phyloP scores from a whole-genome alignment of 257 asterid species.

The Solanum etuberosum region DNA sequence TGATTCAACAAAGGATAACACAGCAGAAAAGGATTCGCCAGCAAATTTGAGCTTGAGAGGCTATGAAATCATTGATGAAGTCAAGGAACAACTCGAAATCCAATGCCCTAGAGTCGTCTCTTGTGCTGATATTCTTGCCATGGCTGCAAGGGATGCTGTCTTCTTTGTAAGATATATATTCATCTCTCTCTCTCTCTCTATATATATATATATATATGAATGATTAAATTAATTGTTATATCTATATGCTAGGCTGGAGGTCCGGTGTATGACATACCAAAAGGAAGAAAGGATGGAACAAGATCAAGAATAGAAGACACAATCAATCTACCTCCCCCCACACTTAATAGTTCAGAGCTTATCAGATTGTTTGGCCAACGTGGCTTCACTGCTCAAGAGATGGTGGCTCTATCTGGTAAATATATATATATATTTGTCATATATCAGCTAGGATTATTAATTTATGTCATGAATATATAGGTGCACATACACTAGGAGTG shows the following conservation, averaged over 20 bases:
- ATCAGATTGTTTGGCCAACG: constrained; percentile 49
- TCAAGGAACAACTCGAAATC: constrained; percentile 49
- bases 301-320: constrained; percentile 83
- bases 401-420: constrained; percentile 84
- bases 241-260: constrained; percentile 55
- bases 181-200: too few relatives aligned
- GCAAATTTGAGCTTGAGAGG: constrained; percentile 86
- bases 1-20: constrained; percentile 70
- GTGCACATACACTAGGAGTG: constrained; percentile 82
- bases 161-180: constrained; percentile 41
- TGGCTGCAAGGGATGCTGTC: constrained; percentile 91
- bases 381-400: constrained; percentile 74
- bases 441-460: background rate
- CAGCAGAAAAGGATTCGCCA: constrained; percentile 92
- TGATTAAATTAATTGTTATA: too few relatives aligned
- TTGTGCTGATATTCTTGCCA: constrained; percentile 84
- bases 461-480: constrained; percentile 12
- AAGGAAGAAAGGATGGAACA: constrained; percentile 80
- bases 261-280: constrained; percentile 65
- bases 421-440: background rate
- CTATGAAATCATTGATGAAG: constrained; percentile 63
- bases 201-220: too few relatives aligned
- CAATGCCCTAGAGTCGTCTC: constrained; percentile 91
- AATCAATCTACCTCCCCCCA: constrained; percentile 68
- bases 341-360: constrained; percentile 64